phyloP scores from a whole-genome alignment of 306 rosid genomes.

The Vigna radiata region DNA sequence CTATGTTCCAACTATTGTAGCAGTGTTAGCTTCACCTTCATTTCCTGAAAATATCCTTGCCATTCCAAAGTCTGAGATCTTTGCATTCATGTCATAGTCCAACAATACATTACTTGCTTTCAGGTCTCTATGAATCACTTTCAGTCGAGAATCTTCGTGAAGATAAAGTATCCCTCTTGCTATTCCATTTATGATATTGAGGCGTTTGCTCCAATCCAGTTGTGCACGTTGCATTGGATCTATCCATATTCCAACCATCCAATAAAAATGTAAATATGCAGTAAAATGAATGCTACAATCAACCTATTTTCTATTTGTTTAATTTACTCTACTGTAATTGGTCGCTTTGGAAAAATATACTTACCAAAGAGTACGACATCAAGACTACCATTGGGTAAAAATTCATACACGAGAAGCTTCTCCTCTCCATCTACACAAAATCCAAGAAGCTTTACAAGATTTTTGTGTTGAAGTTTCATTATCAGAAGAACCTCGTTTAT shows the following conservation, averaged over 20 bases:
- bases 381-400: conserved; percentile 68
- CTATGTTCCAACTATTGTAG: conserved; percentile 55
- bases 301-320: not conserved
- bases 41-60: conserved; percentile 55
- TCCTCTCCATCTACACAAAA: conserved; percentile 68
- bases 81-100: conserved; percentile 55
- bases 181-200: conserved; percentile 52
- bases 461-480: conserved; percentile 75
- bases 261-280: not conserved
- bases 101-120: conserved; percentile 58
- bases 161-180: conserved; percentile 58
- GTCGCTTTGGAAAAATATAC: conserved; percentile 7
- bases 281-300: conserved; percentile 10
- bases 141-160: conserved; percentile 57
- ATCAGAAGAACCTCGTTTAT: conserved; percentile 66
- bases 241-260: conserved; percentile 3
- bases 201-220: conserved; percentile 53
- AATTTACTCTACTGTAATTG: not conserved
- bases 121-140: conserved; percentile 57
- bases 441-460: conserved; percentile 75
- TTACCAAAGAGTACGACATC: conserved; percentile 59
- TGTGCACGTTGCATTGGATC: conserved; percentile 46
- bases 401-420: conserved; percentile 71
- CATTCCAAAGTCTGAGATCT: conserved; percentile 67
- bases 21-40: conserved; percentile 58